Evolutionary conservation across 805 yeast genomes (phyloP).

Genomic region (Pichia scutulata): DNA sequence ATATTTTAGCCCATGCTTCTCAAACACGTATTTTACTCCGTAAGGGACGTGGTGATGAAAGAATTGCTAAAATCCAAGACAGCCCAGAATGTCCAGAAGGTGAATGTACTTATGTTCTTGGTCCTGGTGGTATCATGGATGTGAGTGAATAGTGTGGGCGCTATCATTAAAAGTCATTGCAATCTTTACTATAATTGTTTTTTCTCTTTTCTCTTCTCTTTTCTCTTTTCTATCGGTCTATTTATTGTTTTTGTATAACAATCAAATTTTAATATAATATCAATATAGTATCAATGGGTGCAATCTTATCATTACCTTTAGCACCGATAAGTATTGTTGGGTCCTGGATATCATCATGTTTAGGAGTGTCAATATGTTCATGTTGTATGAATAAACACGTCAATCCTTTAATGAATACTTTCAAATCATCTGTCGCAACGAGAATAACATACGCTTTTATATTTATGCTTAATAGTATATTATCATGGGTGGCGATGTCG

Average conservation of each 20-base stretch:
- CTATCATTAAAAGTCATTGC: not conserved
- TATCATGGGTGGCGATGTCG: conserved; percentile 90
- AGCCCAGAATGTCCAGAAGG: conserved; percentile 79
- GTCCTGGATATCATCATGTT: conserved; percentile 60
- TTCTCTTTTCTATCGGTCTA: not conserved
- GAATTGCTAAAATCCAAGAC: conserved; percentile 73
- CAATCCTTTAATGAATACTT: conserved; percentile 37
- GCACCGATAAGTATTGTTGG: conserved; percentile 48
- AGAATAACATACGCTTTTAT: conserved; percentile 79
- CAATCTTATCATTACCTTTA: conserved; percentile 64
- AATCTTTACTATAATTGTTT: not conserved
- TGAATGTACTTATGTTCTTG: conserved; percentile 67
- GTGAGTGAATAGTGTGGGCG: conserved; percentile 26
- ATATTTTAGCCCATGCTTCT: conserved; percentile 73
- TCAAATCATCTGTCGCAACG: conserved; percentile 70
- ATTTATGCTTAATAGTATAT: conserved; percentile 64
- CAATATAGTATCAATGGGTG: conserved; percentile 44
- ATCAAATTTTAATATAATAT: not conserved
- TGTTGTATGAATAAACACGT: conserved; percentile 36
- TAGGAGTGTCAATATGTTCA: conserved; percentile 75
- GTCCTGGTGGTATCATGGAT: conserved; percentile 32
- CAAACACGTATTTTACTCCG: conserved; percentile 66
- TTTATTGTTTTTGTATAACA: not conserved
- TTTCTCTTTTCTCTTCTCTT: not conserved
- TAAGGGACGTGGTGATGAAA: conserved; percentile 73